These are phyloP conservation scores for Urtica urens DNA, from an alignment of 306 rosid genomes.

Conservation along the genomic window DNA sequence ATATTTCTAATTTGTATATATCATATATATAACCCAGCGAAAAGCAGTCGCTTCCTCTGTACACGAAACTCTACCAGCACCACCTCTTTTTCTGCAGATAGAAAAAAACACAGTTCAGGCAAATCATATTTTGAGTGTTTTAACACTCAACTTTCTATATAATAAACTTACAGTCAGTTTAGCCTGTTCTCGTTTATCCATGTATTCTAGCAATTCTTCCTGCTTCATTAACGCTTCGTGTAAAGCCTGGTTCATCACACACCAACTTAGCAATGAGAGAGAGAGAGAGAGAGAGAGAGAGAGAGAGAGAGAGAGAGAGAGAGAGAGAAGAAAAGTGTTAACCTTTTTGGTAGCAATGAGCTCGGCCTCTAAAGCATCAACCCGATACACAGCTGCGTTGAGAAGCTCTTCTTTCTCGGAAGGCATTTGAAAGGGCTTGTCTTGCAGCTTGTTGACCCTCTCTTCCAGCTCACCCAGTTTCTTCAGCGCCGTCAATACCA, in stretches of 20 bases:
- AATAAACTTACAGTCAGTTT: conserved; percentile 33
- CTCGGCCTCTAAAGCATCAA: conserved; percentile 85
- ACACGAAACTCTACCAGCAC: conserved; percentile 48
- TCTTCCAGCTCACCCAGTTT: conserved; percentile 62
- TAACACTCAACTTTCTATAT: too few species aligned
- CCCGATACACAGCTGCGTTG: conserved; percentile 84
- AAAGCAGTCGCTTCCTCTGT: not conserved
- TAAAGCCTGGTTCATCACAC: conserved; percentile 41
- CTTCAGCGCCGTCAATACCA: conserved; percentile 41
- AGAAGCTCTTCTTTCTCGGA: conserved; percentile 71
- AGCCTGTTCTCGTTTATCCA: conserved; percentile 55
- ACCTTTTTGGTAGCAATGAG: conserved; percentile 77
- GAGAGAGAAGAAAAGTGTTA: conserved; percentile 7
- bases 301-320: not conserved
- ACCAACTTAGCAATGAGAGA: not conserved
- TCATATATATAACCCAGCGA: not conserved
- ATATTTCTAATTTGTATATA: not conserved
- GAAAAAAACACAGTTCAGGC: conserved; percentile 9
- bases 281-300: not conserved
- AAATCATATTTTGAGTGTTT: too few species aligned
- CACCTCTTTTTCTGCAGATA: conserved; percentile 42
- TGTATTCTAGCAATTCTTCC: conserved; percentile 78
- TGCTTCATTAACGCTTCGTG: conserved; percentile 76
- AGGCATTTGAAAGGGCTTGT: conserved; percentile 77
- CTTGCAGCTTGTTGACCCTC: conserved; percentile 52